These are phyloP conservation scores for Pascua sp. DNA, from an alignment of 1,284 basidiomycete species.

Conservation along the genomic window DNA sequence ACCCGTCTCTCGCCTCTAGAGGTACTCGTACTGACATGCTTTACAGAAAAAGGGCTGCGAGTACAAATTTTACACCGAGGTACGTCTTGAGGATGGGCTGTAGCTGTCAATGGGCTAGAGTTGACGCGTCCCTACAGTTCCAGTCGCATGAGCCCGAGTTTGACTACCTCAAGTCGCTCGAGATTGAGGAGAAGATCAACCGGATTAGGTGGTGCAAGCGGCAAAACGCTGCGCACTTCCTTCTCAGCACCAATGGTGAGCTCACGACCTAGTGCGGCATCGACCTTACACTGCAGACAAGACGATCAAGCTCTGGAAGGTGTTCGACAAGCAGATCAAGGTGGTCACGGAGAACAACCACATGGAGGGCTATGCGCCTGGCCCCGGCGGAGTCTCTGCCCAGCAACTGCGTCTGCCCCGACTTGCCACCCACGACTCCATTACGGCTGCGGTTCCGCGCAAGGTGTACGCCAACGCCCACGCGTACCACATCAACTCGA, in stretches of 20 bases:
- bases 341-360: constrained; percentile 97
- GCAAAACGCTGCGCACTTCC: constrained; percentile 95
- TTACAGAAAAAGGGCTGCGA: constrained; percentile 98
- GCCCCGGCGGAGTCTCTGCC: constrained; percentile 56
- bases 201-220: constrained; percentile 99
- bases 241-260: constrained; percentile 92
- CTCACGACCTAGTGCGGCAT: background rate
- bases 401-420: constrained; percentile 71
- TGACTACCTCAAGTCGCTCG: constrained; percentile 98
- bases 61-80: constrained; percentile 99
- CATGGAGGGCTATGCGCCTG: constrained; percentile 62
- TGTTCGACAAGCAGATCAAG: constrained; percentile 95
- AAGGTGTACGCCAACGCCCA: constrained; percentile 99
- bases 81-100: constrained; percentile 17
- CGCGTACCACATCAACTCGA: constrained; percentile 99
- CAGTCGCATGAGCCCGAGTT: constrained; percentile 99
- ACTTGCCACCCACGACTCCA: constrained; percentile 92
- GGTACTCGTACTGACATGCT: background rate
- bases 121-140: constrained; percentile 49
- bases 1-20: background rate
- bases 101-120: background rate
- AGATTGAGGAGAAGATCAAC: constrained; percentile 99
- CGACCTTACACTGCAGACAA: constrained; percentile 66
- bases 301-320: constrained; percentile 99
- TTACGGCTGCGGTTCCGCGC: constrained; percentile 95